Evolutionary conservation across 257 asterid genomes (phyloP).

Genomic region (Ophiorrhiza pumila): DNA sequence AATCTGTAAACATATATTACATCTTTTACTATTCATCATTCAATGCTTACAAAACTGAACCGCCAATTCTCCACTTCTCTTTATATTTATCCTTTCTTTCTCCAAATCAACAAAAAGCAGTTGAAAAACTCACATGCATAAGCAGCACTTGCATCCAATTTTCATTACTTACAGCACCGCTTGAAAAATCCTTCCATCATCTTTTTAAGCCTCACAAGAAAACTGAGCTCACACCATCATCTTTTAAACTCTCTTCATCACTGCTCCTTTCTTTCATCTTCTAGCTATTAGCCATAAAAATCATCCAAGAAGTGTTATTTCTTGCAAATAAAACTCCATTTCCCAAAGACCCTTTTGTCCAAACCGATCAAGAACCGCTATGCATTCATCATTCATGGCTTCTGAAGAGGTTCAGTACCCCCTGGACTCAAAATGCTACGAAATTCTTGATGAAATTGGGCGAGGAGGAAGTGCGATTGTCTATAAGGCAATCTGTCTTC

Average conservation of each 20-base stretch:
- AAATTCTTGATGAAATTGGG: slow-evolving; percentile 58
- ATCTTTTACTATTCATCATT: background rate
- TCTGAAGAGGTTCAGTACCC: slow-evolving; percentile 38
- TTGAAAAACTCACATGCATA: slow-evolving; percentile 24
- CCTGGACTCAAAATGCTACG: slow-evolving; percentile 33
- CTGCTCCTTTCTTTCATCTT: slow-evolving; percentile 11
- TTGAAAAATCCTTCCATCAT: background rate
- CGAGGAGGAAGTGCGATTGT: slow-evolving; percentile 69
- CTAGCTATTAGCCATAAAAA: slow-evolving; percentile 2
- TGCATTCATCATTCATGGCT: slow-evolving; percentile 22
- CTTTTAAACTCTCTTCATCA: background rate
- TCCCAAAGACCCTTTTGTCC: background rate
- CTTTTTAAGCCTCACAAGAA: slow-evolving; percentile 27
- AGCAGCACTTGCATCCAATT: background rate
- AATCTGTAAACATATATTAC: background rate
- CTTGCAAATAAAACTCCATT: background rate
- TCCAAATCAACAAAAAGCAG: slow-evolving; percentile 3
- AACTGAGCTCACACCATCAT: slow-evolving; percentile 12
- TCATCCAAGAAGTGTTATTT: background rate
- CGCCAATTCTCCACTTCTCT: background rate
- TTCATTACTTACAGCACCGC: background rate
- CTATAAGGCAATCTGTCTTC: slow-evolving; percentile 67
- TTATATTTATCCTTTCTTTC: background rate
- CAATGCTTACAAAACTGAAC: slow-evolving; percentile 6
- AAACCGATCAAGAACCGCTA: background rate